Evolutionary conservation across 257 asterid genomes (phyloP).

Genomic region (Solanum corneliomulleri): DNA sequence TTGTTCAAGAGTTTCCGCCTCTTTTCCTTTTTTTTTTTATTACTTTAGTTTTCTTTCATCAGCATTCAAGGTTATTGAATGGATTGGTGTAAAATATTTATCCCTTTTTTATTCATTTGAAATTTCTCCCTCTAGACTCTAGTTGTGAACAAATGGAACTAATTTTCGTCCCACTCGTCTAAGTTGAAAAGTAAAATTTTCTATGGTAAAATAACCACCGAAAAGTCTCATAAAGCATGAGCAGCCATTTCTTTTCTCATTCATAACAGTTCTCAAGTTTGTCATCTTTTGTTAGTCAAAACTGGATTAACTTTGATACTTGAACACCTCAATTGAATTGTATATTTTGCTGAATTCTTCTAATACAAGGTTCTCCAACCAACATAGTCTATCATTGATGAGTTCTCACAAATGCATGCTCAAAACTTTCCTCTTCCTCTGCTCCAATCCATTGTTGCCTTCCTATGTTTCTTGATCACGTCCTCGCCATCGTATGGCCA

Average conservation of each 20-base stretch:
- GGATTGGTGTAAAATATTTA: neutral
- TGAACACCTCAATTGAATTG: neutral
- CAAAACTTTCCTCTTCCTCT: neutral
- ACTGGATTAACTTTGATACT: neutral
- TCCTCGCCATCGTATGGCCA: neutral
- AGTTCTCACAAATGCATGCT: slow-evolving; percentile 5
- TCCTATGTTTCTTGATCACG: neutral
- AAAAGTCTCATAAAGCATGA: neutral
- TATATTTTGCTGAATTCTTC: neutral
- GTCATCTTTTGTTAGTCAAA: neutral
- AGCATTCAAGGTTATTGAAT: neutral
- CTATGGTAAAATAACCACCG: neutral
- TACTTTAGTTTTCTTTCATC: neutral
- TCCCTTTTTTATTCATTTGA: neutral
- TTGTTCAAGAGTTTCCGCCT: neutral
- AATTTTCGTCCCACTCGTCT: neutral
- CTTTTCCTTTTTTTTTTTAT: neutral
- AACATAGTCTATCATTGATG: neutral
- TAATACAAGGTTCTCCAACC: neutral
- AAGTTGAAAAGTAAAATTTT: neutral
- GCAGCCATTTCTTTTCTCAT: neutral
- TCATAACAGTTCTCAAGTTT: neutral
- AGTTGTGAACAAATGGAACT: neutral
- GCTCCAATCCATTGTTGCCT: neutral
- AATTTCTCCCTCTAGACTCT: neutral